Conservation (phyloP, 1,284 basidiomycete genomes). For the Pyrrhoderma lamaoense region DNA sequence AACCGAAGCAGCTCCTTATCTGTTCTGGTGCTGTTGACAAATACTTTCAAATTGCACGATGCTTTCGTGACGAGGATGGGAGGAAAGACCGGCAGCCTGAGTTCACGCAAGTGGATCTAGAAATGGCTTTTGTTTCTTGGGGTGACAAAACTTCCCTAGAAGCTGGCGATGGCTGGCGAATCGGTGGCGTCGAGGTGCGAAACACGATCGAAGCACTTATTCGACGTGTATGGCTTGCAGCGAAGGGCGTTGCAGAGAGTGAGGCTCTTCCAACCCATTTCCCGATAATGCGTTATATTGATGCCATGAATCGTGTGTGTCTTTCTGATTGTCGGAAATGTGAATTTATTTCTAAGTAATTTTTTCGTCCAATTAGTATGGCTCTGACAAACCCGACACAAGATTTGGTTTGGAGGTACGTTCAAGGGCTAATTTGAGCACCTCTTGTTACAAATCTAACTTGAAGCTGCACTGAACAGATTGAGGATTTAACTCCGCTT, state of each 20-base stretch:
- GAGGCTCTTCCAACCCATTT: constrained; percentile 55
- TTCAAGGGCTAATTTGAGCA: constrained; percentile 16
- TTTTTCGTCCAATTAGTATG: constrained; percentile 49
- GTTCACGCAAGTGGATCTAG: constrained; percentile 94
- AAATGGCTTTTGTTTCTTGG: constrained; percentile 94
- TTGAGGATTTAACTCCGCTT: constrained; percentile 42
- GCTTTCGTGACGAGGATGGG: constrained; percentile 94
- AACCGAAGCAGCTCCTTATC: constrained; percentile 91
- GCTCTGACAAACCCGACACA: constrained; percentile 93
- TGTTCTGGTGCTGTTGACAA: constrained; percentile 84
- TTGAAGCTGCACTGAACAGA: constrained; percentile 28
- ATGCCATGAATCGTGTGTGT: constrained; percentile 79
- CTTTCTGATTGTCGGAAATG: background rate
- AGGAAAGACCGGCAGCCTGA: constrained; percentile 93
- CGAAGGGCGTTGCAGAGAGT: constrained; percentile 28
- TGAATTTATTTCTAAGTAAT: constrained; percentile 9
- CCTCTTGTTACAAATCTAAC: background rate
- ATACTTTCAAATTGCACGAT: constrained; percentile 90
- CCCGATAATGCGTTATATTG: constrained; percentile 75
- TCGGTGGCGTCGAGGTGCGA: constrained; percentile 78
- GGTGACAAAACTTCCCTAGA: constrained; percentile 27
- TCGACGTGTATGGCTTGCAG: constrained; percentile 63
- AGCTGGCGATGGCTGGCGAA: constrained; percentile 54
- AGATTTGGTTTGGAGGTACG: constrained; percentile 79
- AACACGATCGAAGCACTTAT: constrained; percentile 68